phyloP scores from a whole-genome alignment of 2,329 filamentous ascomycete genomes.

The Hypomyces rosellus region DNA sequence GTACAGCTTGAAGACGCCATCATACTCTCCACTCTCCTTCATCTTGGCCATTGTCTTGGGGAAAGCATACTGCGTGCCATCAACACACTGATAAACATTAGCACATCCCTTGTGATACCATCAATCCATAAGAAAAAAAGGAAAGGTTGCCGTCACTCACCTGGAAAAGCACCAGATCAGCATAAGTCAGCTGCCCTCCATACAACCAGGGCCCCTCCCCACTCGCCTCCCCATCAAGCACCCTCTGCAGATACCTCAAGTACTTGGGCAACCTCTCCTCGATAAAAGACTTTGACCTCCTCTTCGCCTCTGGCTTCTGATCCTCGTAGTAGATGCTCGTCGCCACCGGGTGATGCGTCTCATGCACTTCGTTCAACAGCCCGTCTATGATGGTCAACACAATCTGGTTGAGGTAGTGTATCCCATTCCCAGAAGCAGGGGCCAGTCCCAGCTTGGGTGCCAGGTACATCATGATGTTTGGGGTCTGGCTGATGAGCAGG shows the following conservation, averaged over 20 bases:
- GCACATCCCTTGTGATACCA: neutral
- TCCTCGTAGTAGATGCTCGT: constrained; percentile 61
- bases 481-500: constrained; percentile 60
- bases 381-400: constrained; percentile 65
- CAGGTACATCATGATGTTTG: constrained; percentile 68
- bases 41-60: constrained; percentile 57
- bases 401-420: constrained; percentile 57
- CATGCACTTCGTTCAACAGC: constrained; percentile 64
- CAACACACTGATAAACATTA: constrained; percentile 35
- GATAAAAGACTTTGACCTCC: constrained; percentile 51
- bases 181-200: constrained; percentile 59
- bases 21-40: constrained; percentile 50
- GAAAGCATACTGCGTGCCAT: constrained; percentile 61
- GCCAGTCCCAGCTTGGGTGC: constrained; percentile 53
- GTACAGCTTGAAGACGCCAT: constrained; percentile 57
- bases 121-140: neutral
- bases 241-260: constrained; percentile 62
- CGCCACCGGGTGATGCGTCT: constrained; percentile 68
- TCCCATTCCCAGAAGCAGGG: constrained; percentile 33
- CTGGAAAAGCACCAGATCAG: constrained; percentile 69
- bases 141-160: constrained; percentile 29
- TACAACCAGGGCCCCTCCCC: constrained; percentile 60
- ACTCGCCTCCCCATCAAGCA: constrained; percentile 50
- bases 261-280: constrained; percentile 64
- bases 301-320: constrained; percentile 61